Percentiles rank a stretch among this genome's conserved stretches.
Evolutionary conservation across 2,329 filamentous ascomycete genomes (phyloP).

Genomic region (Didymella keratinophila): DNA sequence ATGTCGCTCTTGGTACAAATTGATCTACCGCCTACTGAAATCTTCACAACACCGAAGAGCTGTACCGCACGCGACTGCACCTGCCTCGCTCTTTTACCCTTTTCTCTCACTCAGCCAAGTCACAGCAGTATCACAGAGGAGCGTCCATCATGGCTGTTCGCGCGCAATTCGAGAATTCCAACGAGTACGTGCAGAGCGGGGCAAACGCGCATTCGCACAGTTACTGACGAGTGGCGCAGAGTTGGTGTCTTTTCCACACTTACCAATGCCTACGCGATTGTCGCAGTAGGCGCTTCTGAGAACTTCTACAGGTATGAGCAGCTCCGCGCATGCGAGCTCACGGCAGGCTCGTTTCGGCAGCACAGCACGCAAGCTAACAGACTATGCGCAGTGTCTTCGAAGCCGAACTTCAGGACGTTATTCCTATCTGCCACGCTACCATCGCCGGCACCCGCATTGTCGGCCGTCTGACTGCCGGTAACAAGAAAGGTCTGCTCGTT

Average conservation of each 20-base stretch:
- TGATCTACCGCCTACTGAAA: slow-evolving; percentile 34
- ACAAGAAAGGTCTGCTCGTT: slow-evolving; percentile 95
- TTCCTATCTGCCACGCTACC: slow-evolving; percentile 95
- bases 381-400: slow-evolving; percentile 78
- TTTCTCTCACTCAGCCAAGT: neutral
- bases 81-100: slow-evolving; percentile 3
- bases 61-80: slow-evolving; percentile 21
- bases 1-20: slow-evolving; percentile 37
- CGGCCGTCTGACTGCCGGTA: slow-evolving; percentile 92
- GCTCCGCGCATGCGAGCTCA: neutral
- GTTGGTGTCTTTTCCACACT: slow-evolving; percentile 96
- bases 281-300: slow-evolving; percentile 93
- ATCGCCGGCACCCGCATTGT: slow-evolving; percentile 97
- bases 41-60: slow-evolving; percentile 29
- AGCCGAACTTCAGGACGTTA: slow-evolving; percentile 94
- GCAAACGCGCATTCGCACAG: slow-evolving; percentile 2
- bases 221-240: slow-evolving; percentile 58
- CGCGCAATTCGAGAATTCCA: slow-evolving; percentile 84
- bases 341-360: neutral
- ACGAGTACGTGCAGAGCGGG: slow-evolving; percentile 69
- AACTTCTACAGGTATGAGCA: slow-evolving; percentile 87
- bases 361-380: slow-evolving; percentile 27
- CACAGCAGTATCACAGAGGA: slow-evolving; percentile 9
- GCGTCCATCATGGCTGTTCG: slow-evolving; percentile 59
- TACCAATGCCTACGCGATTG: slow-evolving; percentile 95